A percentile compares a stretch with the other conserved stretches of the same genome.
These are phyloP conservation scores for Colletotrichum karsti DNA, from an alignment of 2,329 filamentous ascomycete species.

Conservation along the genomic window DNA sequence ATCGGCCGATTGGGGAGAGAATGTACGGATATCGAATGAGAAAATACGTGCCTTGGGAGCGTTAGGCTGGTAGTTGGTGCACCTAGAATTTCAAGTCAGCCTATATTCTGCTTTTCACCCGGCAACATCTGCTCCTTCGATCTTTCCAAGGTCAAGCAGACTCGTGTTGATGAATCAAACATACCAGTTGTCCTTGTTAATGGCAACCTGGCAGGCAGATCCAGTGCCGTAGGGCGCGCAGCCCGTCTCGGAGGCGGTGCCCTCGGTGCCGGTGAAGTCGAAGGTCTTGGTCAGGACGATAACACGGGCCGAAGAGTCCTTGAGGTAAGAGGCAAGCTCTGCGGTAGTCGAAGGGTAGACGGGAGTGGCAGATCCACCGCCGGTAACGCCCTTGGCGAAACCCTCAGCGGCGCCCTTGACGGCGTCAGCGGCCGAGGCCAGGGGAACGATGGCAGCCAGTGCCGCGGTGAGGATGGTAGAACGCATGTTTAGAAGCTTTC, in stretches of 20 bases:
- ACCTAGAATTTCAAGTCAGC: slow-evolving; percentile 57
- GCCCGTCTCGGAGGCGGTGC: slow-evolving; percentile 58
- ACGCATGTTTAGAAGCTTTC: slow-evolving; percentile 12
- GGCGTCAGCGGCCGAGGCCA: slow-evolving; percentile 30
- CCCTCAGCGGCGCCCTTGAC: slow-evolving; percentile 50
- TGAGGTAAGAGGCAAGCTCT: slow-evolving; percentile 68
- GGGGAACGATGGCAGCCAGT: slow-evolving; percentile 23
- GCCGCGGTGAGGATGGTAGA: slow-evolving; percentile 20
- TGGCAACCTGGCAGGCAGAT: slow-evolving; percentile 63
- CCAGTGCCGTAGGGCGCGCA: slow-evolving; percentile 63
- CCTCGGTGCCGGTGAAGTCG: slow-evolving; percentile 65
- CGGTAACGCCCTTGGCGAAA: slow-evolving; percentile 62
- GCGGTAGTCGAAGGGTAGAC: slow-evolving; percentile 62
- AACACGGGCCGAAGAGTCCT: slow-evolving; percentile 59
- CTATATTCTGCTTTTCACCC: no score
- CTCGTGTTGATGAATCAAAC: not conserved
- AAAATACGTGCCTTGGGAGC: slow-evolving; percentile 45
- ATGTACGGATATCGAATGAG: no score
- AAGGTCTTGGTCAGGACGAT: slow-evolving; percentile 67
- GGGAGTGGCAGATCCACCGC: slow-evolving; percentile 62
- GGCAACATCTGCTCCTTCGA: no score
- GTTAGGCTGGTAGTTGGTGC: slow-evolving; percentile 64
- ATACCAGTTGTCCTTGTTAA: slow-evolving; percentile 64
- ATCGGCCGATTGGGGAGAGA: no score
- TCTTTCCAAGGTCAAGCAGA: not conserved